Base-by-base conservation (phyloP, 257 asterid species). In the Euphrasia confusa region DNA sequence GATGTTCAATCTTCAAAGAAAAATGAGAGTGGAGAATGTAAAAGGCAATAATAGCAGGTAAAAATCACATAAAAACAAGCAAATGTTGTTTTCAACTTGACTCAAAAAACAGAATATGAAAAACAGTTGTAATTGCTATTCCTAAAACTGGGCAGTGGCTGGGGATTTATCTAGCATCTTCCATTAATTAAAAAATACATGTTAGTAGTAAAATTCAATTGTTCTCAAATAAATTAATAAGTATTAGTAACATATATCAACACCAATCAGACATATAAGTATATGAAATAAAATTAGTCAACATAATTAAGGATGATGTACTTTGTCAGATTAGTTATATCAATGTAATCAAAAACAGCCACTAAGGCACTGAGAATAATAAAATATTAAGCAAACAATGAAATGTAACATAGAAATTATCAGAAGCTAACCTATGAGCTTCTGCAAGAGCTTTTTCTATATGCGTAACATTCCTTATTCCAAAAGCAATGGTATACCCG, bases 401-500 rank as follows among this genome's bases (percentile, higher is more conserved):
- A 18, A 37, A 59, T 4, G 42, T 35, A 57, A 67, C 54, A 45
- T 44, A 14, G 0, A 35, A 35, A 35, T 45, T 65, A 50, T 21
- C 18, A 27, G 12, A 53, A 58, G 55, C 58, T 66, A 56, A 84
- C 99, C 96, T 92, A 80, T 83, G 72, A 75, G 99, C 97, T 84
- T 92, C 99, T 12, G 85, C 74, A 60, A 92, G 94, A 68, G 75
- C 95, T 74, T 86, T 92, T 68, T 92, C 97, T 63, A 89, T 89
- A 64, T 89, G 97, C 6, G 94, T 92, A 39, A 87, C 99, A 63
- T 92, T 92, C 79, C 99, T 84, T 67, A 92, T 89, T 58, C 99
- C 99, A 75, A 92, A 89, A 77, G 97, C 99, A 74, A 92, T 84
- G 56, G 99, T 92, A 73, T 89, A 92, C 64, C 95, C 96, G 67